Conservation (phyloP, 805 yeast species). For the Saccharomycopsis schoenii region DNA sequence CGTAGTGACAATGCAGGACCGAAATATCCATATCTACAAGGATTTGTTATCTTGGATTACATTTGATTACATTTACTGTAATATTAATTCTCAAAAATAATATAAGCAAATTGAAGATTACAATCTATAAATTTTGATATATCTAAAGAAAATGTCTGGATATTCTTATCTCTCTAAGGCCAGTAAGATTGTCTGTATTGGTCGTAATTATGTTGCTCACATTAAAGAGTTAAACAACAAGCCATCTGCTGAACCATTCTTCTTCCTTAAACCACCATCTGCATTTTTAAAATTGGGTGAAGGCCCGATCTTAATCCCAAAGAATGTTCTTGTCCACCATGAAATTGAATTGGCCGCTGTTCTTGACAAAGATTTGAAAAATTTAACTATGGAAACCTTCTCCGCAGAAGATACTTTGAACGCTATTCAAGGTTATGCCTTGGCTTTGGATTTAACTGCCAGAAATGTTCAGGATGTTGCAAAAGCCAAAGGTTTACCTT, state of each 20-base stretch:
- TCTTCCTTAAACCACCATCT: slow-evolving; percentile 83
- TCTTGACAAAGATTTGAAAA: slow-evolving; percentile 51
- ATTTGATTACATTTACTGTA: neutral
- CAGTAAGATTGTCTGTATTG: slow-evolving; percentile 84
- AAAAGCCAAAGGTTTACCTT: slow-evolving; percentile 87
- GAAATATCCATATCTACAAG: neutral
- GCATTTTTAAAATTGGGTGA: slow-evolving; percentile 39
- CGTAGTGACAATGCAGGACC: neutral
- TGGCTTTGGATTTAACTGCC: slow-evolving; percentile 91
- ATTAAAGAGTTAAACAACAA: slow-evolving; percentile 79
- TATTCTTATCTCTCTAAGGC: slow-evolving; percentile 44
- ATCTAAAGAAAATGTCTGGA: neutral
- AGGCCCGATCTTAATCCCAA: slow-evolving; percentile 66
- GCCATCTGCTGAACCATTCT: slow-evolving; percentile 80
- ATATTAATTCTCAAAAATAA: neutral
- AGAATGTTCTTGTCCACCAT: slow-evolving; percentile 73
- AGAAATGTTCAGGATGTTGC: slow-evolving; percentile 94
- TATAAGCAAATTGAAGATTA: too few species aligned
- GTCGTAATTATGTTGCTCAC: slow-evolving; percentile 96
- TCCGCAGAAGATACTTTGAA: slow-evolving; percentile 60
- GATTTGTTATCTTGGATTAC: too few species aligned
- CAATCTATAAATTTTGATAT: too few species aligned
- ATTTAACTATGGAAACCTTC: slow-evolving; percentile 44
- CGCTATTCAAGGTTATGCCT: slow-evolving; percentile 75
- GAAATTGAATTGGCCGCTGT: slow-evolving; percentile 88